Conservation (phyloP, 352 stramenopile species). For the Aphanomyces invadans region DNA sequence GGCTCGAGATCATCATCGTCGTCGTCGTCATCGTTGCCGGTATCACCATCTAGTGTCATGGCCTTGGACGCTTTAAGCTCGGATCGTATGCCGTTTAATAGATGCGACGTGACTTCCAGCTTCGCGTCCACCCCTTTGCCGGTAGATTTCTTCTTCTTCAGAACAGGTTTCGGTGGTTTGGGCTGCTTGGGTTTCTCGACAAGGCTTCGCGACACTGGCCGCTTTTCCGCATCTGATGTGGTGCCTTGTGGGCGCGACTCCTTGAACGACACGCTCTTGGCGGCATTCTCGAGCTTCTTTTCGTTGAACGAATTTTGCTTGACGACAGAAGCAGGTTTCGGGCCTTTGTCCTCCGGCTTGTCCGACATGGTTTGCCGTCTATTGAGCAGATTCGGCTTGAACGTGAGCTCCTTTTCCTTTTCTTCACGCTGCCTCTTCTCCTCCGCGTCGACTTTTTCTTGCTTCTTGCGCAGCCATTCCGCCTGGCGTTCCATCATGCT, state of each 20-base stretch:
- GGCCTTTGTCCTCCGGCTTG: slow-evolving; percentile 31
- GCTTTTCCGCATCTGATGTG: slow-evolving; percentile 2
- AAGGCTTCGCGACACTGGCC: slow-evolving; percentile 34
- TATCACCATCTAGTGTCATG: background rate
- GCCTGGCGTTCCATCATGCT: slow-evolving; percentile 75
- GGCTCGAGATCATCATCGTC: background rate
- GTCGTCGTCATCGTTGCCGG: background rate
- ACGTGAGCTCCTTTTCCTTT: slow-evolving; percentile 71
- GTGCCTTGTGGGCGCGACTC: background rate
- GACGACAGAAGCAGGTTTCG: background rate
- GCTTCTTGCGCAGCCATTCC: slow-evolving; percentile 71
- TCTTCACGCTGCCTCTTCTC: slow-evolving; percentile 55
- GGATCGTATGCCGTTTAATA: slow-evolving; percentile 60
- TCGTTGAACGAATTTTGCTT: slow-evolving; percentile 27
- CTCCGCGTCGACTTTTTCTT: slow-evolving; percentile 63
- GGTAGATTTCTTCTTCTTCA: slow-evolving; percentile 35
- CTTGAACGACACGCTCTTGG: slow-evolving; percentile 7
- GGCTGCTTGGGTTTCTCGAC: slow-evolving; percentile 33
- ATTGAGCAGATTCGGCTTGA: slow-evolving; percentile 66
- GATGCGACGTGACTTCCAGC: slow-evolving; percentile 41
- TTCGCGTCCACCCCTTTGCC: slow-evolving; percentile 36
- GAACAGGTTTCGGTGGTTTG: slow-evolving; percentile 32
- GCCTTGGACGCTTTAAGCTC: slow-evolving; percentile 52
- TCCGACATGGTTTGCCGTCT: slow-evolving; percentile 52
- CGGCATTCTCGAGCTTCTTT: slow-evolving; percentile 1